These are phyloP conservation scores for Paecilomyces fulvus DNA, from an alignment of 2,329 filamentous ascomycete genomes.

Conservation along the genomic window DNA sequence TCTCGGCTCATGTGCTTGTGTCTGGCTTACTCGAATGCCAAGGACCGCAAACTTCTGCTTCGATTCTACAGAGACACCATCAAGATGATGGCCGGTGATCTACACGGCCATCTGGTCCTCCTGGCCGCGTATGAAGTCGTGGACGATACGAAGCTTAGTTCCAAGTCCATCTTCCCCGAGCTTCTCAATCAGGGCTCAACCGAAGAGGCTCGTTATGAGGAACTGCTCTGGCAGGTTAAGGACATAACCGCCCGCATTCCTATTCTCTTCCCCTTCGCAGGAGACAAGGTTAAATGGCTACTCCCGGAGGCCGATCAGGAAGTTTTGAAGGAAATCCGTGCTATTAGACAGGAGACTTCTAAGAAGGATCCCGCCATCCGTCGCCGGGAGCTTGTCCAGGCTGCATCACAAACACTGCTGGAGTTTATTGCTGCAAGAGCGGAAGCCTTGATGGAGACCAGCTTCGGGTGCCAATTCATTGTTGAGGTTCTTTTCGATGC, in stretches of 20 bases:
- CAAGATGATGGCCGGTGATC: slow-evolving; percentile 73
- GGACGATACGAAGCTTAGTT: slow-evolving; percentile 83
- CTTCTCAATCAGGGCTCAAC: slow-evolving; percentile 60
- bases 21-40: slow-evolving; percentile 76
- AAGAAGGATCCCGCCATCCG: slow-evolving; percentile 81
- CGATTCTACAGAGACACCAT: slow-evolving; percentile 86
- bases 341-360: slow-evolving; percentile 72
- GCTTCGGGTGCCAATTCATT: slow-evolving; percentile 81
- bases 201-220: slow-evolving; percentile 32
- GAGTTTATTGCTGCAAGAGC: slow-evolving; percentile 63
- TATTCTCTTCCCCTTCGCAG: slow-evolving; percentile 72
- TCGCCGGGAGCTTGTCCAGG: slow-evolving; percentile 65
- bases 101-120: slow-evolving; percentile 69
- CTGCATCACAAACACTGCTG: slow-evolving; percentile 67
- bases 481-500: slow-evolving; percentile 71
- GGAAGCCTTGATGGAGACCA: slow-evolving; percentile 59
- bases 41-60: slow-evolving; percentile 84
- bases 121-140: slow-evolving; percentile 82
- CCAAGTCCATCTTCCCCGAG: slow-evolving; percentile 81
- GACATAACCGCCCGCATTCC: slow-evolving; percentile 49
- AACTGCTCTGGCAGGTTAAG: slow-evolving; percentile 34
- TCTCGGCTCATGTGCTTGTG: slow-evolving; percentile 72
- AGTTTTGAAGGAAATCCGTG: slow-evolving; percentile 67
- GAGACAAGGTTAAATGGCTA: slow-evolving; percentile 52
- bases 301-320: slow-evolving; percentile 58